Evolutionary conservation across 768 basidiomycete genomes (phyloP).

Genomic region (Cubamyces lactineus): DNA sequence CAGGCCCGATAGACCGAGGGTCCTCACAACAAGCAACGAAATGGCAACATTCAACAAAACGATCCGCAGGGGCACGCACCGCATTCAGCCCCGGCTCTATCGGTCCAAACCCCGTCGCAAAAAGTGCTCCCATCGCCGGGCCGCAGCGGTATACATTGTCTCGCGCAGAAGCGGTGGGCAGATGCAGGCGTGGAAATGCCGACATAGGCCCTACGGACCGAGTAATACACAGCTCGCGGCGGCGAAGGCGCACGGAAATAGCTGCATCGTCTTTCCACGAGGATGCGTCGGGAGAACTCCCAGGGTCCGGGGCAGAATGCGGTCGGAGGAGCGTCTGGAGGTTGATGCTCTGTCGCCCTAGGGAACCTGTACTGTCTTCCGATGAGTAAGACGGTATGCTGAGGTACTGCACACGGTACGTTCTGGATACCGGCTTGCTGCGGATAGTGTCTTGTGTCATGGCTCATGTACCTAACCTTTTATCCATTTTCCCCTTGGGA

Average conservation of each 20-base stretch:
- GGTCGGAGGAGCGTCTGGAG: slow-evolving; percentile 1
- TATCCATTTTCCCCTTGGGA: too few species aligned
- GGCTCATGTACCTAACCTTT: too few species aligned
- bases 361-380: too few species aligned
- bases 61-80: too few species aligned
- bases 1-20: too few species aligned
- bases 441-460: background rate
- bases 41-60: too few species aligned
- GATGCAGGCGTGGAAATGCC: slow-evolving; percentile 5
- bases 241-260: background rate
- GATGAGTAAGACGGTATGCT: background rate
- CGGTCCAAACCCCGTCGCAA: background rate
- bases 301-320: background rate
- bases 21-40: too few species aligned
- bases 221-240: background rate
- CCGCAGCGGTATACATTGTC: too few species aligned
- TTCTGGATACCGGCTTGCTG: slow-evolving; percentile 3
- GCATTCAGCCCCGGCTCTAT: too few species aligned
- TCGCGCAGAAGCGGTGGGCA: background rate
- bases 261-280: background rate
- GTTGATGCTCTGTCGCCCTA: background rate
- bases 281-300: background rate
- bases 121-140: too few species aligned
- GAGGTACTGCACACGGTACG: background rate
- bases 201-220: slow-evolving; percentile 20